These are phyloP conservation scores for Adansonia rubrostipa DNA, from an alignment of 441 rosid species.

Conservation along the genomic window DNA sequence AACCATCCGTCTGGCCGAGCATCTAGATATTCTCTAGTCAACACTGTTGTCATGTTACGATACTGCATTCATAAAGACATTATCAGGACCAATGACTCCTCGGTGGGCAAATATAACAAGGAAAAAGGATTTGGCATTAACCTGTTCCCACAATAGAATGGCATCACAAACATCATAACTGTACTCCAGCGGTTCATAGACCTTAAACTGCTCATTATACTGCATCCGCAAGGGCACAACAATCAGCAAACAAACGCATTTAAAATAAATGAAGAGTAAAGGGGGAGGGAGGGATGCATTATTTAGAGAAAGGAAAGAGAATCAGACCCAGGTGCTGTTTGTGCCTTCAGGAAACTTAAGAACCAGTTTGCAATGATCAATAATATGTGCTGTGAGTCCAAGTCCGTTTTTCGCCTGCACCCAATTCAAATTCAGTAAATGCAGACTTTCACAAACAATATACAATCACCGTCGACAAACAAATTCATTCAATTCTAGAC, in stretches of 20 bases:
- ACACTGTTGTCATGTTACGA: slow-evolving; percentile 95
- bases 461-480: slow-evolving; percentile 1
- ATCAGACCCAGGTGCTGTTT: slow-evolving; percentile 91
- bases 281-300: not conserved
- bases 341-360: slow-evolving; percentile 94
- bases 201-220: slow-evolving; percentile 88
- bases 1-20: slow-evolving; percentile 96
- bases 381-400: slow-evolving; percentile 73
- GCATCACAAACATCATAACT: slow-evolving; percentile 86
- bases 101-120: slow-evolving; percentile 16
- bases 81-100: slow-evolving; percentile 33
- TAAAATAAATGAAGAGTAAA: not conserved
- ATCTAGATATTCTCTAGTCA: slow-evolving; percentile 95
- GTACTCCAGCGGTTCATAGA: slow-evolving; percentile 88
- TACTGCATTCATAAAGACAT: slow-evolving; percentile 65
- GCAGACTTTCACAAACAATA: not conserved
- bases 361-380: slow-evolving; percentile 77
- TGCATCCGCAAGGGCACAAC: slow-evolving; percentile 38
- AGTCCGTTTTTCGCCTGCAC: slow-evolving; percentile 86
- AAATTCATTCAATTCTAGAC: not conserved
- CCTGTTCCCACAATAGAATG: slow-evolving; percentile 96
- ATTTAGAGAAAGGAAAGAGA: slow-evolving; percentile 27
- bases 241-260: slow-evolving; percentile 20
- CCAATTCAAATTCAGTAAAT: slow-evolving; percentile 8
- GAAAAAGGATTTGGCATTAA: slow-evolving; percentile 33